These are phyloP conservation scores for Lotmaria passim DNA, from an alignment of 208 protist genomes.

Conservation along the genomic window DNA sequence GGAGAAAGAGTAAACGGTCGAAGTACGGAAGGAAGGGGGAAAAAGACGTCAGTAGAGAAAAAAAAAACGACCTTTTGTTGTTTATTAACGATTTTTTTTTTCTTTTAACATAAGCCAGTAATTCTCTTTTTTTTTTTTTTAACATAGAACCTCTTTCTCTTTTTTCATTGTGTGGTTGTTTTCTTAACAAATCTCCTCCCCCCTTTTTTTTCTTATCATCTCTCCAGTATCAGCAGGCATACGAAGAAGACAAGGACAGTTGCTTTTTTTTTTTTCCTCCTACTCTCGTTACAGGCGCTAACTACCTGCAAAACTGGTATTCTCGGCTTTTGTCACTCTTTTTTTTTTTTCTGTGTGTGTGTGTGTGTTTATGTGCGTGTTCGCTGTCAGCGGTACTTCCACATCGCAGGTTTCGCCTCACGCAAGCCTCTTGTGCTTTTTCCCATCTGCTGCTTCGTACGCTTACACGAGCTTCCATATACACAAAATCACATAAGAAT, in stretches of 20 bases:
- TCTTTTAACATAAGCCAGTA: background rate
- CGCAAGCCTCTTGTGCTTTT: background rate
- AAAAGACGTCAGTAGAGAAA: too few relatives aligned
- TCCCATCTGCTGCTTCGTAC: background rate
- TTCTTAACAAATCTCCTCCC: slow-evolving; percentile 1
- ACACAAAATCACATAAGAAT: background rate
- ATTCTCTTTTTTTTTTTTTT: slow-evolving; percentile 1
- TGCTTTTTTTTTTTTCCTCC: slow-evolving; percentile 10
- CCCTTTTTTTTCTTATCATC: background rate
- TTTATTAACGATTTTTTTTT: too few relatives aligned
- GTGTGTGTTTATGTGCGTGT: too few relatives aligned
- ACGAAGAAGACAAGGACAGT: slow-evolving; percentile 5
- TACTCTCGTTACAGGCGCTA: background rate
- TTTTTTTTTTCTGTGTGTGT: background rate
- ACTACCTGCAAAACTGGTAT: too few relatives aligned
- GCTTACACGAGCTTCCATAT: too few relatives aligned
- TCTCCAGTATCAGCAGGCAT: slow-evolving; percentile 12
- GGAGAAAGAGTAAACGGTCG: background rate
- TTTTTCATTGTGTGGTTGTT: background rate
- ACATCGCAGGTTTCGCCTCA: too few relatives aligned
- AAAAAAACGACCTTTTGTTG: too few relatives aligned
- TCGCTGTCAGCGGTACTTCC: too few relatives aligned
- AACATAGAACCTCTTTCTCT: background rate
- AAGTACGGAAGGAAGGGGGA: too few relatives aligned
- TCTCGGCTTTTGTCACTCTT: background rate